These are phyloP conservation scores for Colletotrichum tropicale DNA, from an alignment of 2,329 filamentous ascomycete species.

Conservation along the genomic window DNA sequence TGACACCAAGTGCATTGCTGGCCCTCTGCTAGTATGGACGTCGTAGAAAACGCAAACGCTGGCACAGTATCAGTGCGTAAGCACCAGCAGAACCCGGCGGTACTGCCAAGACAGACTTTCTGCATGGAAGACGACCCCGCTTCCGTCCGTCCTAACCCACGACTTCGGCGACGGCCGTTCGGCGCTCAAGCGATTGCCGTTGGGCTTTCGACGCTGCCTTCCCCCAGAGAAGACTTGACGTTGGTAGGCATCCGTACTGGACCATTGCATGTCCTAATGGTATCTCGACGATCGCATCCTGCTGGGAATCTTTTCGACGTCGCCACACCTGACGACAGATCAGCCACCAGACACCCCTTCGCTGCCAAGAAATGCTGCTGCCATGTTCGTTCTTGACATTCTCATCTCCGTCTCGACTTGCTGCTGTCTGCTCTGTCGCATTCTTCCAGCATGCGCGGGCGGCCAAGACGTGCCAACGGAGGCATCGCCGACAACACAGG, in stretches of 20 bases:
- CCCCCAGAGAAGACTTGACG: background rate
- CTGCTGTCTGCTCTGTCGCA: background rate
- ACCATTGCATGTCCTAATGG: background rate
- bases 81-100: background rate
- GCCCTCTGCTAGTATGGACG: background rate
- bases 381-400: background rate
- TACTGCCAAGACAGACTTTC: background rate
- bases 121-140: background rate
- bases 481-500: background rate
- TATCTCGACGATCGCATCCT: background rate
- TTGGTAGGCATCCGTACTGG: background rate
- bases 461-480: background rate
- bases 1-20: background rate
- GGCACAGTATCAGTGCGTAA: background rate
- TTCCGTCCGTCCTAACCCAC: constrained; percentile 8
- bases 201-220: background rate
- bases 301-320: background rate
- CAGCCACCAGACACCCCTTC: background rate
- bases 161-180: background rate
- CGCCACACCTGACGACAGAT: background rate
- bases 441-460: background rate
- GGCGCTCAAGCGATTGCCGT: background rate
- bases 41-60: background rate
- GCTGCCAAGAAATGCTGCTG: background rate
- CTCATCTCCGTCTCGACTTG: background rate